Percentiles rank a stretch among this genome's conserved stretches.
Conservation (phyloP, 2,329 filamentous ascomycete species). For the Ophiostoma sp. region DNA sequence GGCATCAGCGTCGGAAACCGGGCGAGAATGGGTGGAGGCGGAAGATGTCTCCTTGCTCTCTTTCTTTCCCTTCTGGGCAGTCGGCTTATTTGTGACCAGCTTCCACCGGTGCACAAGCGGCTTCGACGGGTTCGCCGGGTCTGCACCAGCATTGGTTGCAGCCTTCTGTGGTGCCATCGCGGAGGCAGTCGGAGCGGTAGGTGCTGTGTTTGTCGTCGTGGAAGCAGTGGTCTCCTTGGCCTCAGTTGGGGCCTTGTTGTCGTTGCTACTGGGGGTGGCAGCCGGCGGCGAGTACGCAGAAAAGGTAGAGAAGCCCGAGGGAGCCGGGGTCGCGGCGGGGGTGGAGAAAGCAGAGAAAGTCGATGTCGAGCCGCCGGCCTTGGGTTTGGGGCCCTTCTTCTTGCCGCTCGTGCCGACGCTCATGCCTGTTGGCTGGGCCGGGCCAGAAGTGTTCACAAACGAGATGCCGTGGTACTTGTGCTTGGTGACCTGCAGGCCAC, state of each 20-base stretch:
- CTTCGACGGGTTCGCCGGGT: conserved; percentile 13
- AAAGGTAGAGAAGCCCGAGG: not conserved
- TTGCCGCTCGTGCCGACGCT: conserved; percentile 15
- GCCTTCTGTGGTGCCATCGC: not conserved
- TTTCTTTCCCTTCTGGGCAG: conserved; percentile 10
- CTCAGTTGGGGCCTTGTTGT: not conserved
- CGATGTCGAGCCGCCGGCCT: not conserved
- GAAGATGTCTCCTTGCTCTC: not conserved
- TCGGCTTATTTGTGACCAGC: conserved; percentile 32
- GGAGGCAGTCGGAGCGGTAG: not conserved
- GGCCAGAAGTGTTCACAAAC: conserved; percentile 41
- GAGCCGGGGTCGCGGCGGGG: not conserved
- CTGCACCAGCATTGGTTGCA: not conserved
- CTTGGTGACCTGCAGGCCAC: conserved; percentile 44
- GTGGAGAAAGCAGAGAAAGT: not conserved
- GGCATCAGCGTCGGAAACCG: not conserved
- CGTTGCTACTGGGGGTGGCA: not conserved
- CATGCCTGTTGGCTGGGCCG: conserved; percentile 27
- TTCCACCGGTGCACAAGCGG: conserved; percentile 33
- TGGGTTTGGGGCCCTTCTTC: not conserved
- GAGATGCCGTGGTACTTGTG: conserved; percentile 43
- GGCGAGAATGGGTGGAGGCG: not conserved
- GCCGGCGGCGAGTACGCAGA: conserved; percentile 14
- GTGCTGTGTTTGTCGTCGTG: not conserved
- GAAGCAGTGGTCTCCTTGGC: not conserved